These are phyloP conservation scores for Atalantia buxifolia DNA, from an alignment of 345 rosid genomes.

Conservation along the genomic window DNA sequence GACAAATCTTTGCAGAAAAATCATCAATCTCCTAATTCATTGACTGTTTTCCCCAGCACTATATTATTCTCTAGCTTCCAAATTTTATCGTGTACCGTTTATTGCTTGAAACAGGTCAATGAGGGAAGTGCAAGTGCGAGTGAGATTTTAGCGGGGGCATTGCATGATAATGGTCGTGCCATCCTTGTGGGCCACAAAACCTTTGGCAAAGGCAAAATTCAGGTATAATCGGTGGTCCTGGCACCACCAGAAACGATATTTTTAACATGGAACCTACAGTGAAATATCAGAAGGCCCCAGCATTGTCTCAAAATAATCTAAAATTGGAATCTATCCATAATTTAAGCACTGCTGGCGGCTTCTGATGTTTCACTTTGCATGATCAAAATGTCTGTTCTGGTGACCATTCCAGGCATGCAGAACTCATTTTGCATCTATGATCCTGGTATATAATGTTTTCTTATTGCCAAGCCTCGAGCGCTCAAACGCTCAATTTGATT, in stretches of 20 bases:
- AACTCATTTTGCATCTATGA: not conserved
- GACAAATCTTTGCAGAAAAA: not conserved
- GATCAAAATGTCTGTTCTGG: not conserved
- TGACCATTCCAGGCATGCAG: not conserved
- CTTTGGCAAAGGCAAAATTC: slow-evolving; percentile 90
- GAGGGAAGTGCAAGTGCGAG: slow-evolving; percentile 97
- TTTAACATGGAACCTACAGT: no score
- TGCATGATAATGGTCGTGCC: slow-evolving; percentile 91
- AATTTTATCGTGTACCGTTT: not conserved
- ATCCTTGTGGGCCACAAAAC: slow-evolving; percentile 84
- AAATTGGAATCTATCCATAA: not conserved
- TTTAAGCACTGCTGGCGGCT: not conserved
- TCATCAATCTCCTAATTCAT: not conserved
- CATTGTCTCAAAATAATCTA: not conserved
- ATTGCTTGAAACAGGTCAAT: slow-evolving; percentile 54
- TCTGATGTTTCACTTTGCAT: not conserved
- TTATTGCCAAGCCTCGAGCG: not conserved
- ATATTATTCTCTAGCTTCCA: not conserved
- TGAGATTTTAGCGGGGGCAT: slow-evolving; percentile 88
- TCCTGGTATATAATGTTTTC: not conserved
- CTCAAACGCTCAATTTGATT: not conserved
- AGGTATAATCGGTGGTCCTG: slow-evolving; percentile 36
- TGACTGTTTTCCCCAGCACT: not conserved
- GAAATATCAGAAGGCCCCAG: no score
- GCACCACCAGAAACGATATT: not conserved